A percentile compares a stretch with the other conserved stretches of the same genome.
These are phyloP conservation scores for Furcasterigmium sp. DNA, from an alignment of 2,329 filamentous ascomycete genomes.

Conservation along the genomic window DNA sequence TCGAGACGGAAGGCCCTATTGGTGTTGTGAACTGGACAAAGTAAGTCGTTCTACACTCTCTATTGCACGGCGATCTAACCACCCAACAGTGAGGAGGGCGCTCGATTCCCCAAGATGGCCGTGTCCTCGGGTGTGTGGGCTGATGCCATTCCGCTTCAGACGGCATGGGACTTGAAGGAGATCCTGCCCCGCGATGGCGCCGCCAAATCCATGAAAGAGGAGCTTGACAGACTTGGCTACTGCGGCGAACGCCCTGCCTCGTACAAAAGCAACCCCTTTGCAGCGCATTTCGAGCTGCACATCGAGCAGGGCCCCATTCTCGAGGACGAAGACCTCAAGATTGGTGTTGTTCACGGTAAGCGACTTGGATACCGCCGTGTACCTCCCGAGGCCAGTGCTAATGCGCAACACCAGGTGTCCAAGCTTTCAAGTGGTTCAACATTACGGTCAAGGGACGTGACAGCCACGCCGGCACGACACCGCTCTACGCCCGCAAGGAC, in stretches of 20 bases:
- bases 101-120: slow-evolving; percentile 72
- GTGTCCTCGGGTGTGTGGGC: slow-evolving; percentile 72
- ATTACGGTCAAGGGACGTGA: slow-evolving; percentile 22
- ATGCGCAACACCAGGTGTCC: slow-evolving; percentile 15
- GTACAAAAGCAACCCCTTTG: slow-evolving; percentile 45
- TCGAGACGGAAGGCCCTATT: slow-evolving; percentile 65
- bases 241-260: slow-evolving; percentile 43
- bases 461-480: slow-evolving; percentile 23
- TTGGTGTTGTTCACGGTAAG: slow-evolving; percentile 20
- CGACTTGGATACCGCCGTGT: too few relatives aligned
- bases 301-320: slow-evolving; percentile 2
- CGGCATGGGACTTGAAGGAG: slow-evolving; percentile 60
- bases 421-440: slow-evolving; percentile 26
- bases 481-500: slow-evolving; percentile 22
- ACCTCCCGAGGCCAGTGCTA: too few relatives aligned
- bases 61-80: slow-evolving; percentile 1
- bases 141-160: slow-evolving; percentile 53
- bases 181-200: slow-evolving; percentile 28
- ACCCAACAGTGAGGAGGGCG: slow-evolving; percentile 64
- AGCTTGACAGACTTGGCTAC: slow-evolving; percentile 68
- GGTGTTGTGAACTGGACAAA: slow-evolving; percentile 78
- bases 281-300: slow-evolving; percentile 55
- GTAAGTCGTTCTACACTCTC: too few relatives aligned
- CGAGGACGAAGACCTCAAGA: slow-evolving; percentile 12
- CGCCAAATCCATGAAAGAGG: slow-evolving; percentile 16